Percentiles rank a stretch among this genome's conserved stretches.
Evolutionary conservation across 2,329 filamentous ascomycete genomes (phyloP).

Genomic region (Sclerotinia borealis): DNA sequence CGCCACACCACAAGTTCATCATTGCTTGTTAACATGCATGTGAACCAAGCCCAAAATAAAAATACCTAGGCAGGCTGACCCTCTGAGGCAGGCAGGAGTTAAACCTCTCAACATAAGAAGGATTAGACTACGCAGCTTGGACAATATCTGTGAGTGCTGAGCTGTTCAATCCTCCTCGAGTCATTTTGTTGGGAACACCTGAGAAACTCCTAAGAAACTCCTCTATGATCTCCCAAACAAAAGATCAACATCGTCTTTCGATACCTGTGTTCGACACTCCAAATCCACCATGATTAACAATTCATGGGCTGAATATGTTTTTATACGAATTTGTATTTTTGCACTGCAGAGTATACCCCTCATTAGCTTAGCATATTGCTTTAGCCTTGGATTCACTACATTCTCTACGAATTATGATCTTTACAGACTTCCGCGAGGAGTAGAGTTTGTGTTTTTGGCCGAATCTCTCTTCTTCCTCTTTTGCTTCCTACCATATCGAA

Average conservation of each 20-base stretch:
- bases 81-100: not conserved
- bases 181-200: not conserved
- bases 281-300: constrained; percentile 32
- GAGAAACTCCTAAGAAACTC: not conserved
- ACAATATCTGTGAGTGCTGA: not conserved
- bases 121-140: not conserved
- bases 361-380: constrained; percentile 42
- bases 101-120: not conserved
- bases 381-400: constrained; percentile 29
- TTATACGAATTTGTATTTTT: constrained; percentile 43
- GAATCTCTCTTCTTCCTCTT: constrained; percentile 50
- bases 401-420: constrained; percentile 30
- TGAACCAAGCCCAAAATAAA: not conserved
- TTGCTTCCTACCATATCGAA: constrained; percentile 46
- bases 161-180: not conserved
- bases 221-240: not conserved
- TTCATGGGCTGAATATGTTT: constrained; percentile 29
- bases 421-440: constrained; percentile 27
- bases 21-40: constrained; percentile 4
- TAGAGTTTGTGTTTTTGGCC: constrained; percentile 39
- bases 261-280: not conserved
- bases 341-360: constrained; percentile 45
- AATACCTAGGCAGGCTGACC: not conserved
- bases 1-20: not conserved
- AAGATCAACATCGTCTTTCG: not conserved